phyloP scores from a whole-genome alignment of 2,329 filamentous ascomycete species.

The Fusarium sarcochroum region DNA sequence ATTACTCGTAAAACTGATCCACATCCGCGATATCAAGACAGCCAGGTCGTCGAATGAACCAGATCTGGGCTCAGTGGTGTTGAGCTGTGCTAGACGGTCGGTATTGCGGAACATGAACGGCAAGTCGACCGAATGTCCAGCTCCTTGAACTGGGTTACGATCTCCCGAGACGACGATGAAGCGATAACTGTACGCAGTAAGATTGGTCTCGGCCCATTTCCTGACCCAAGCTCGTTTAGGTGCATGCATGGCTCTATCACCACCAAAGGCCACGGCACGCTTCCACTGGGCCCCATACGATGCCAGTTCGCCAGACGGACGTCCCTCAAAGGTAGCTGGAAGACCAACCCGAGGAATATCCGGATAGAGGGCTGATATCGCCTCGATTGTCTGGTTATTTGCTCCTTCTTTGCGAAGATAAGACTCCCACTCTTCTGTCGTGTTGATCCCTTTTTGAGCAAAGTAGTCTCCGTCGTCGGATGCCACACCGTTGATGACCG shows the following conservation, averaged over 20 bases:
- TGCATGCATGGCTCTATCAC: constrained; percentile 34
- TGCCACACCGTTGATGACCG: constrained; percentile 16
- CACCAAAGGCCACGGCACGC: constrained; percentile 25
- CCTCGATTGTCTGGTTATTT: constrained; percentile 8
- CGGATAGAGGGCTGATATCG: constrained; percentile 20
- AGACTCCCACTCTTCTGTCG: constrained; percentile 25
- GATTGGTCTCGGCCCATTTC: constrained; percentile 14
- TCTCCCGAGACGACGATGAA: constrained; percentile 35
- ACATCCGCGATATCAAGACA: constrained; percentile 25
- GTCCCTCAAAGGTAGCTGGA: constrained; percentile 15
- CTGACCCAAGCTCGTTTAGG: constrained; percentile 29
- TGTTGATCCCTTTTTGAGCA: constrained; percentile 26
- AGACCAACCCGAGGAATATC: constrained; percentile 27
- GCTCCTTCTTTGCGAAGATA: constrained; percentile 25
- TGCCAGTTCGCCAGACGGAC: constrained; percentile 2
- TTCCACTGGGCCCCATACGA: constrained; percentile 35
- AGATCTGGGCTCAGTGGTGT: constrained; percentile 7
- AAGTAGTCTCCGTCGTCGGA: constrained; percentile 33
- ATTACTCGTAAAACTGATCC: constrained; percentile 27
- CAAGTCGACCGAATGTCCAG: constrained; percentile 24
- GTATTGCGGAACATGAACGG: constrained; percentile 31
- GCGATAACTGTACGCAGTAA: constrained; percentile 27
- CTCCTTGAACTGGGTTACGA: constrained; percentile 18
- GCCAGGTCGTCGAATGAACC: constrained; percentile 19
- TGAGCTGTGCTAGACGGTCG: constrained; percentile 2